These are phyloP conservation scores for Mortierella hygrophila DNA, from an alignment of 192 early-diverging fungal species.

Conservation along the genomic window DNA sequence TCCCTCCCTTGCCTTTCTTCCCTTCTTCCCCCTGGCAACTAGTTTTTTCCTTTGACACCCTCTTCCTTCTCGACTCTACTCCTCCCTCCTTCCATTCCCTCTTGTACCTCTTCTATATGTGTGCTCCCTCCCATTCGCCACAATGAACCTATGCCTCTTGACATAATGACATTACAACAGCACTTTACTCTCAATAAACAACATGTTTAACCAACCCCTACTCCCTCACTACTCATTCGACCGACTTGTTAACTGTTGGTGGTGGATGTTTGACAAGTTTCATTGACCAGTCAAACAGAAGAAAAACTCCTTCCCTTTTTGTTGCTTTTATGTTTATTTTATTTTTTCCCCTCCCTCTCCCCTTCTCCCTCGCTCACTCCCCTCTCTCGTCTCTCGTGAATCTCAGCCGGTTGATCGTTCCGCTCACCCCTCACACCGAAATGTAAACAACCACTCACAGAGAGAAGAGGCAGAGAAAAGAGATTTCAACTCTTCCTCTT, in stretches of 20 bases:
- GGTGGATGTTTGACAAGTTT: too few species aligned
- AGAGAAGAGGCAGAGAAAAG: not conserved
- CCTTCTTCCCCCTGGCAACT: not conserved
- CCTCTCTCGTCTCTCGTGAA: not conserved
- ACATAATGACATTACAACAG: too few species aligned
- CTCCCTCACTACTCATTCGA: too few species aligned
- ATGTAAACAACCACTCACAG: constrained; percentile 8
- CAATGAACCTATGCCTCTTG: too few species aligned
- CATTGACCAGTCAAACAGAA: too few species aligned
- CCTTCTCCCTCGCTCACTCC: not conserved
- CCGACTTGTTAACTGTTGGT: too few species aligned
- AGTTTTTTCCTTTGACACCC: not conserved
- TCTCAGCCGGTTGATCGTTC: not conserved
- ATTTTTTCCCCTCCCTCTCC: not conserved
- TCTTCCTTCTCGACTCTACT: too few species aligned
- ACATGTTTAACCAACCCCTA: too few species aligned
- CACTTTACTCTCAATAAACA: too few species aligned
- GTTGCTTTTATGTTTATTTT: too few species aligned
- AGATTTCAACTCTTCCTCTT: not conserved
- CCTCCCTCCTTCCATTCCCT: not conserved
- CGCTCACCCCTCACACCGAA: not conserved
- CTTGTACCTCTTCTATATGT: not conserved
- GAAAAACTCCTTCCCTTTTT: too few species aligned
- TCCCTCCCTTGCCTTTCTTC: not conserved
- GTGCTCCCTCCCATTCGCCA: too few species aligned